Conservation (phyloP, 495 filamentous ascomycete species). For the Podospora conica region DNA sequence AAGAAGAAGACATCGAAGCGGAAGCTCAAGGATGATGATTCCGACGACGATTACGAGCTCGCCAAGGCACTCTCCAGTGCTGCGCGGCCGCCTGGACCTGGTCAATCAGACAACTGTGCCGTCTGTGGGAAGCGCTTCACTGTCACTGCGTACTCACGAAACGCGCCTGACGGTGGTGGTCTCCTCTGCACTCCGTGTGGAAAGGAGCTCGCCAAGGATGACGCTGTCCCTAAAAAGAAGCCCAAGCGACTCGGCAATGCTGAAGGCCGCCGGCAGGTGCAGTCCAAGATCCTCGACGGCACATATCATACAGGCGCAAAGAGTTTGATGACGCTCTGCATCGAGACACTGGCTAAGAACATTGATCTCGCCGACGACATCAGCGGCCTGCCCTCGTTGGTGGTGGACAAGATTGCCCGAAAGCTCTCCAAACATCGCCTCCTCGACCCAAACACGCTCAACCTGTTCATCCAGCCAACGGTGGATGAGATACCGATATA, state of each 20-base stretch:
- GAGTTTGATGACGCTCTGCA: conserved; percentile 68
- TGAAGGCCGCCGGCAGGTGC: conserved; percentile 56
- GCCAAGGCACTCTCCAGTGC: conserved; percentile 51
- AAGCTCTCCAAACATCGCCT: conserved; percentile 75
- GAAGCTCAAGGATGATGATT: conserved; percentile 39
- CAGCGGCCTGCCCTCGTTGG: conserved; percentile 61
- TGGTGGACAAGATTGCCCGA: conserved; percentile 69
- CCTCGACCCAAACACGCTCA: conserved; percentile 60
- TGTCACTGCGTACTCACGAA: conserved; percentile 82
- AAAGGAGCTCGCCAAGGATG: conserved; percentile 61
- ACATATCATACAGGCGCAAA: conserved; percentile 61
- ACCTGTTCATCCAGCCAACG: conserved; percentile 69
- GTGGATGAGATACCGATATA: conserved; percentile 64
- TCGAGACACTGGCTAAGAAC: conserved; percentile 77
- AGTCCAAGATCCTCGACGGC: conserved; percentile 76
- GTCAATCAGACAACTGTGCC: conserved; percentile 85
- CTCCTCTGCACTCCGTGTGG: conserved; percentile 81
- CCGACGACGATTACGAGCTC: conserved; percentile 45
- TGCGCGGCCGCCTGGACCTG: conserved; percentile 61
- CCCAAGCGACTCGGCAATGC: conserved; percentile 40
- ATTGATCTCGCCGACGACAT: conserved; percentile 77
- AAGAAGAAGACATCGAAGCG: conserved; percentile 67
- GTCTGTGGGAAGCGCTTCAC: conserved; percentile 84
- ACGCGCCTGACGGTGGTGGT: conserved; percentile 76
- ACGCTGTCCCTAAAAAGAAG: conserved; percentile 55